A percentile compares a stretch with the other conserved stretches of the same genome.
These are phyloP conservation scores for Chaetomium sp. DNA, from an alignment of 2,329 filamentous ascomycete species.

Conservation along the genomic window DNA sequence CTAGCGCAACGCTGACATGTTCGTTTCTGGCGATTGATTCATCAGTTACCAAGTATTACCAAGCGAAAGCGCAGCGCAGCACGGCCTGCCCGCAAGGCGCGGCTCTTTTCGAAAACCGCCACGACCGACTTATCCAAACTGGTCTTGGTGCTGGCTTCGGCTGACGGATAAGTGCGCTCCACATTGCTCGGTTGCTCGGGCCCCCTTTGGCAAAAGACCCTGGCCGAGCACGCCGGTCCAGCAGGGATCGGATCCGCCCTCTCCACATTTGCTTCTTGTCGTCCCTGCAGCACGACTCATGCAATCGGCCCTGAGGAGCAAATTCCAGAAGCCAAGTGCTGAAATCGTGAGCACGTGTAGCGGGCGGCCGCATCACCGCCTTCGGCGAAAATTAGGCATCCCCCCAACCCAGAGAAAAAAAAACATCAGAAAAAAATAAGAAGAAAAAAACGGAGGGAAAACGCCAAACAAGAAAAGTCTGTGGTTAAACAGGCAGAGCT, in stretches of 20 bases:
- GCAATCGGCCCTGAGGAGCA: not conserved
- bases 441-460: not conserved
- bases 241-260: conserved; percentile 21
- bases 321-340: not conserved
- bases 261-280: conserved; percentile 19
- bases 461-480: no score
- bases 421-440: no score
- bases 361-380: not conserved
- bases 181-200: conserved; percentile 18
- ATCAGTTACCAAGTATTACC: not conserved
- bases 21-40: not conserved
- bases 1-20: not conserved
- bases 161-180: conserved; percentile 15
- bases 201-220: conserved; percentile 19
- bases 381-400: not conserved
- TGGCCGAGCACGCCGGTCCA: conserved; percentile 2
- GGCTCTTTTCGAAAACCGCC: not conserved
- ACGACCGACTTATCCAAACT: conserved; percentile 13
- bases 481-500: no score
- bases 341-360: not conserved
- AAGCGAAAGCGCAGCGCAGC: not conserved
- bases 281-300: conserved; percentile 22
- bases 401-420: no score
- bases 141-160: conserved; percentile 9
- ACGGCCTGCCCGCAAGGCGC: not conserved